phyloP scores from a whole-genome alignment of 805 yeast species.

The Allodekkera sacchari region DNA sequence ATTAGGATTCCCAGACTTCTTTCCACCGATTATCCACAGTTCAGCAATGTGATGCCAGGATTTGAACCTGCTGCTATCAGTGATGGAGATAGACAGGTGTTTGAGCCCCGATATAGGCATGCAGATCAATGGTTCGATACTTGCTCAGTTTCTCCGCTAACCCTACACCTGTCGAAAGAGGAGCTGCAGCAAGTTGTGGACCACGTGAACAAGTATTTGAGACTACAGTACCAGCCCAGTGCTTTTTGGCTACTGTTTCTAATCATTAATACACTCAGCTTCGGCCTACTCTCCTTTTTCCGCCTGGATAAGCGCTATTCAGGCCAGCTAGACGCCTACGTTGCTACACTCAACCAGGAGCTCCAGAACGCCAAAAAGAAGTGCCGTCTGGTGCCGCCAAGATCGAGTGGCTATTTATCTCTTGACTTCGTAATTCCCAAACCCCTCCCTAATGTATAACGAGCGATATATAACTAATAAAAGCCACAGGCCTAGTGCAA shows the following conservation, averaged over 20 bases:
- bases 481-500: slow-evolving; percentile 7
- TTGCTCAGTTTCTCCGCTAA: slow-evolving; percentile 45
- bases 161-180: slow-evolving; percentile 24
- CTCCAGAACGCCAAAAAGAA: slow-evolving; percentile 16
- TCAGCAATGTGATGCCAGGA: slow-evolving; percentile 51
- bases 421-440: slow-evolving; percentile 47
- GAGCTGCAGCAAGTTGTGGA: slow-evolving; percentile 36
- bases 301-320: slow-evolving; percentile 25
- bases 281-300: slow-evolving; percentile 31
- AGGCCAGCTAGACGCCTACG: slow-evolving; percentile 34
- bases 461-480: not conserved
- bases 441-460: slow-evolving; percentile 19
- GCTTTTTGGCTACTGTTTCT: slow-evolving; percentile 31
- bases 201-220: slow-evolving; percentile 34
- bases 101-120: slow-evolving; percentile 30
- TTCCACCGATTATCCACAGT: slow-evolving; percentile 39
- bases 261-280: slow-evolving; percentile 31
- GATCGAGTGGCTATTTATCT: slow-evolving; percentile 46
- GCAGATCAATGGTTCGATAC: slow-evolving; percentile 41
- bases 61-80: slow-evolving; percentile 53
- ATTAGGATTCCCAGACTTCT: slow-evolving; percentile 56
- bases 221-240: slow-evolving; percentile 32
- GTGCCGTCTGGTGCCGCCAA: slow-evolving; percentile 40
- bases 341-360: slow-evolving; percentile 23
- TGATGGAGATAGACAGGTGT: slow-evolving; percentile 13